phyloP scores from a whole-genome alignment of 345 rosid species.

The Brassica cretica region DNA sequence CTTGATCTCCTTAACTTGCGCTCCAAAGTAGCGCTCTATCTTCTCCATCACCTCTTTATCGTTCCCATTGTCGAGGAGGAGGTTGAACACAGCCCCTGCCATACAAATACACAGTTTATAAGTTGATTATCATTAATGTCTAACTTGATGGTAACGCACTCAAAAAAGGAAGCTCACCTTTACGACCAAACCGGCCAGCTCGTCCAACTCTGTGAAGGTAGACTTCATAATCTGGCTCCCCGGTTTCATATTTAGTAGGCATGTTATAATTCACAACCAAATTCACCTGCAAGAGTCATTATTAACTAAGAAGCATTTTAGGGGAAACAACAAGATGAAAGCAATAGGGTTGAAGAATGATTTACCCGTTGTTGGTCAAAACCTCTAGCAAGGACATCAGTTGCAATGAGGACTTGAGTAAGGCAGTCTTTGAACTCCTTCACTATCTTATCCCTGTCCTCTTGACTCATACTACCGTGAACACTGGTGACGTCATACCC shows the following conservation, averaged over 20 bases:
- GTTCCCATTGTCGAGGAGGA: conserved; percentile 54
- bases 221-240: conserved; percentile 83
- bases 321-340: not conserved
- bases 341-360: not conserved
- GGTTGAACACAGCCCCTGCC: conserved; percentile 86
- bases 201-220: conserved; percentile 97
- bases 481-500: conserved; percentile 88
- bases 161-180: conserved; percentile 46
- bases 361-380: conserved; percentile 91
- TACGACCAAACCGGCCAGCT: conserved; percentile 96
- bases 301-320: not conserved
- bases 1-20: conserved; percentile 53
- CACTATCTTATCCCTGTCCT: conserved; percentile 78
- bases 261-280: conserved; percentile 81
- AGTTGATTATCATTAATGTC: not conserved
- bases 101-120: conserved; percentile 10
- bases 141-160: not conserved
- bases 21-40: conserved; percentile 68
- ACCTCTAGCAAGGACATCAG: conserved; percentile 89
- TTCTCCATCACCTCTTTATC: conserved; percentile 53
- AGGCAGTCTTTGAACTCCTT: conserved; percentile 85
- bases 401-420: conserved; percentile 86
- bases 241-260: conserved; percentile 58
- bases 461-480: conserved; percentile 65
- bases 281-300: conserved; percentile 60